Evolutionary conservation across 768 basidiomycete species (phyloP).

Genomic region (Russula foetens): DNA sequence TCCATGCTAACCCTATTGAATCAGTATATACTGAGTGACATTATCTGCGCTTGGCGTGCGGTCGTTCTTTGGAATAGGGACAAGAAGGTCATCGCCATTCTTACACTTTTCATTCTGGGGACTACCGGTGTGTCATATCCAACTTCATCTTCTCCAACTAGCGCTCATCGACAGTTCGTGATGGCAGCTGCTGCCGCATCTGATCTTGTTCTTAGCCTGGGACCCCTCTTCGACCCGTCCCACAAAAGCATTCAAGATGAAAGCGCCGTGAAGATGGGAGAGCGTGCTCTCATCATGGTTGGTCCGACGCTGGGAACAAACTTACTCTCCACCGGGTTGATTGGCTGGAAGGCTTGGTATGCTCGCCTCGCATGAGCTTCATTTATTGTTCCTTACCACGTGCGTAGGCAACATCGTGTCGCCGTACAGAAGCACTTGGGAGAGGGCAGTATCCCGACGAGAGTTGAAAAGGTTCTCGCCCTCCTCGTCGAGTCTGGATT

Average conservation of each 20-base stretch:
- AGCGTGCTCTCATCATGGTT: conserved; percentile 1
- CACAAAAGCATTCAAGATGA: neutral
- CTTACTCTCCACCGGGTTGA: conserved; percentile 10
- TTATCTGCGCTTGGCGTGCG: conserved; percentile 14
- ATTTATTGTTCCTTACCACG: no score
- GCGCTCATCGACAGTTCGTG: neutral
- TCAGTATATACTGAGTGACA: conserved; percentile 13
- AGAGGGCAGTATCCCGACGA: neutral
- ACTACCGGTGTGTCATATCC: neutral
- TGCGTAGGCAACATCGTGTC: conserved; percentile 3
- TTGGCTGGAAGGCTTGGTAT: conserved; percentile 13
- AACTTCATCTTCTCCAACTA: no score
- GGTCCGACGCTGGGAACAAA: conserved; percentile 9
- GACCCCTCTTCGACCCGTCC: neutral
- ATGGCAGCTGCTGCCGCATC: conserved; percentile 1
- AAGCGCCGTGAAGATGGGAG: neutral
- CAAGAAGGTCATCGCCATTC: conserved; percentile 8
- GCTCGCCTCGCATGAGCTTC: neutral
- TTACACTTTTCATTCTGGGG: conserved; percentile 5
- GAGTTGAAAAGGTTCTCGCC: conserved; percentile 11
- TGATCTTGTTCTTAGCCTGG: conserved; percentile 1
- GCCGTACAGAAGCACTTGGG: conserved; percentile 1
- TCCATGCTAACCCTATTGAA: neutral
- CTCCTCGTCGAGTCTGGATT: conserved; percentile 13
- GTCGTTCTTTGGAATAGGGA: conserved; percentile 12